phyloP scores from a whole-genome alignment of 495 filamentous ascomycete genomes.

The Choiromyces venosus region DNA sequence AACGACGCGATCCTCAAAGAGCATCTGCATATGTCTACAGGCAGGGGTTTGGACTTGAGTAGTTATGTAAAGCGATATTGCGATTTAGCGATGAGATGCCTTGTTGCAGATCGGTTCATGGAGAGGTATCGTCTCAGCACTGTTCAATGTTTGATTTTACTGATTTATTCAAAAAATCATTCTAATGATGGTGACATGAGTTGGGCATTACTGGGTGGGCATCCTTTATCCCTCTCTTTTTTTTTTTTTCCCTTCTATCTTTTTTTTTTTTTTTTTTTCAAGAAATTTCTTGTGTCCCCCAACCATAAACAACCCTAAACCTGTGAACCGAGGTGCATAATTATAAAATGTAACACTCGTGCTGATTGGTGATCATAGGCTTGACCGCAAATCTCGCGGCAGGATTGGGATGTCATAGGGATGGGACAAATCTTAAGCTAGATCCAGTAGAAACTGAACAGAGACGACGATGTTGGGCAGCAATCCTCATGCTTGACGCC shows the following conservation, averaged over 20 bases:
- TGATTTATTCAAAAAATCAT: constrained; percentile 1
- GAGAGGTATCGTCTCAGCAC: constrained; percentile 3
- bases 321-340: background rate
- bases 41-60: constrained; percentile 1
- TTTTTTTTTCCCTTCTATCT: background rate
- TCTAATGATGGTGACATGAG: constrained; percentile 1
- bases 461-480: constrained; percentile 47
- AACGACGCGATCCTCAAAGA: background rate
- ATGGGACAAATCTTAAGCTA: constrained; percentile 44
- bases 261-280: background rate
- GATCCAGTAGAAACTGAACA: constrained; percentile 48
- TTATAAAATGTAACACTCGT: background rate
- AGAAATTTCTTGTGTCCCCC: background rate
- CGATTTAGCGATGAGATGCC: constrained; percentile 3
- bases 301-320: background rate
- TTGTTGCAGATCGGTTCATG: constrained; percentile 2
- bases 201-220: background rate
- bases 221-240: background rate
- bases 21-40: background rate
- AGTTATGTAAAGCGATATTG: constrained; percentile 2
- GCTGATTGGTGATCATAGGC: constrained; percentile 1
- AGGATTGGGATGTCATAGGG: constrained; percentile 46
- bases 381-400: constrained; percentile 4
- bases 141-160: constrained; percentile 1
- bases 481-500: constrained; percentile 46